Percentiles rank a stretch among this genome's conserved stretches.
Conservation (phyloP, 345 rosid genomes). For the Orychophragmus violaceus region DNA sequence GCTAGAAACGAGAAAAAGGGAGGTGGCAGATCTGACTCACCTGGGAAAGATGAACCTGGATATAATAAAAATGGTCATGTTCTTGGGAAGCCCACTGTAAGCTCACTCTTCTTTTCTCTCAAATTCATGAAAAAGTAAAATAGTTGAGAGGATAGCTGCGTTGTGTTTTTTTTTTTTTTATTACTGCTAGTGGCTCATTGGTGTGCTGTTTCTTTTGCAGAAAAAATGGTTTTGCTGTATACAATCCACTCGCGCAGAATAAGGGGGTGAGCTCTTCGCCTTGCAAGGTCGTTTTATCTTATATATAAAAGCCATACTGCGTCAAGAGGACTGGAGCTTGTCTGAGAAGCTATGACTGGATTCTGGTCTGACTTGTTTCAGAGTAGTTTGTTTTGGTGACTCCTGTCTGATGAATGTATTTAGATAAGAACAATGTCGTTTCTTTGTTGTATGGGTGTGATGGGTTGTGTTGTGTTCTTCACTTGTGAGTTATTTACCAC, state of each 20-base stretch:
- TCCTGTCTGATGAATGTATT: constrained; percentile 19
- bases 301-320: constrained; percentile 11
- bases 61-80: constrained; percentile 35
- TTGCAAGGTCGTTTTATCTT: constrained; percentile 16
- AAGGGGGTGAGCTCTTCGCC: background rate
- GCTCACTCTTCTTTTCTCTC: constrained; percentile 11
- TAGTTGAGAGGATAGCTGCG: no score
- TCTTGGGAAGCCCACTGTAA: constrained; percentile 63
- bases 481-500: background rate
- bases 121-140: background rate
- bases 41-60: constrained; percentile 33
- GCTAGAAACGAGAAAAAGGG: constrained; percentile 55
- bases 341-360: constrained; percentile 31
- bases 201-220: constrained; percentile 8
- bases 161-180: background rate
- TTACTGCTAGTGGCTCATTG: background rate
- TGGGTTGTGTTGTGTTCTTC: constrained; percentile 11
- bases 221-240: constrained; percentile 38
- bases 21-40: constrained; percentile 39
- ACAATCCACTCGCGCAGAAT: constrained; percentile 19
- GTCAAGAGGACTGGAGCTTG: constrained; percentile 32
- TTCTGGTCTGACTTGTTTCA: constrained; percentile 16
- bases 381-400: constrained; percentile 22
- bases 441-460: constrained; percentile 11
- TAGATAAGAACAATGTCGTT: constrained; percentile 15